These are phyloP conservation scores for Agaricus bisporus DNA, from an alignment of 768 basidiomycete genomes.

Conservation along the genomic window DNA sequence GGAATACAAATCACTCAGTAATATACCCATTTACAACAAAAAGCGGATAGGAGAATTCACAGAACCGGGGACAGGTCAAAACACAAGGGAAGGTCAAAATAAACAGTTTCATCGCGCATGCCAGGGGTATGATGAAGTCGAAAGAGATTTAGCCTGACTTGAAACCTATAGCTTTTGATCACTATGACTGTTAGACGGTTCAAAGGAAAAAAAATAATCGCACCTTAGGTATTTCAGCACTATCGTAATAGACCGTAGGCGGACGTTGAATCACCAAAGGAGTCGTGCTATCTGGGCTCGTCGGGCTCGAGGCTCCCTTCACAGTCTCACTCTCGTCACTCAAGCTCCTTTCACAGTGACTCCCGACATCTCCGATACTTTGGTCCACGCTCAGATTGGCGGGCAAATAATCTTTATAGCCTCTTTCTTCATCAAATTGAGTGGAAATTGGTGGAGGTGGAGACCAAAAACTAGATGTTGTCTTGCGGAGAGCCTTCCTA, in stretches of 20 bases:
- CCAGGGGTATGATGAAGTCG: conserved; percentile 4
- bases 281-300: background rate
- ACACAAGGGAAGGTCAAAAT: too few relatives aligned
- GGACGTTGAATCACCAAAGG: background rate
- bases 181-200: background rate
- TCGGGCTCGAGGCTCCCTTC: background rate
- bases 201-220: background rate
- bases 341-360: background rate
- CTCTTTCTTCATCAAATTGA: background rate
- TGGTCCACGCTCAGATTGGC: conserved; percentile 1
- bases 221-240: background rate
- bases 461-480: conserved; percentile 21
- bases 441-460: conserved; percentile 6
- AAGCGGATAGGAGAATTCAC: too few relatives aligned
- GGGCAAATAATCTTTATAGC: background rate
- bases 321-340: conserved; percentile 9
- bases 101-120: background rate
- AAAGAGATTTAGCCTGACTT: background rate
- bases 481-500: background rate
- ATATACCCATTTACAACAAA: too few relatives aligned
- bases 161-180: background rate
- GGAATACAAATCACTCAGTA: too few relatives aligned
- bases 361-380: background rate
- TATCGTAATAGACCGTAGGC: background rate
- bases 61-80: too few relatives aligned